Conservation (phyloP, 2,329 filamentous ascomycete genomes). For the Neurospora sp. region DNA sequence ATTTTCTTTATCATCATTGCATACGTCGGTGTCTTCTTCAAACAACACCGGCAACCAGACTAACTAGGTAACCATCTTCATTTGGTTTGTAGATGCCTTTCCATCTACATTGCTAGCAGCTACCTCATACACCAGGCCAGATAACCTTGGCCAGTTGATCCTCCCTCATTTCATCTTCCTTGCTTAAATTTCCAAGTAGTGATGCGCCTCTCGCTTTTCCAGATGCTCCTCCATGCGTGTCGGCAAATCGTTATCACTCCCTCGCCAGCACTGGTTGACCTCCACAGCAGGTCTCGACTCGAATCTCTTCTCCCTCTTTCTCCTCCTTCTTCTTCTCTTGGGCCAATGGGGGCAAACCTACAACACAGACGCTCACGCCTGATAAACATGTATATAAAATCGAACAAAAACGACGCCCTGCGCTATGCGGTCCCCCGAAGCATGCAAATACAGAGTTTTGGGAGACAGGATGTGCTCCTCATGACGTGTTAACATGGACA, state of each 20-base stretch:
- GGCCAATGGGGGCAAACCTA: background rate
- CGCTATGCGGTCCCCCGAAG: slow-evolving; percentile 16
- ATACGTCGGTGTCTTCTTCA: background rate
- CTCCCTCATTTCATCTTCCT: background rate
- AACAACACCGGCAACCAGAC: background rate
- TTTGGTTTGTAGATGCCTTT: background rate
- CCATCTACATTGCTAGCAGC: background rate
- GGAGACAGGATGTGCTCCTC: background rate
- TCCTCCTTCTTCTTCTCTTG: background rate
- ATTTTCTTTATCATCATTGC: background rate
- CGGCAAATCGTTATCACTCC: background rate
- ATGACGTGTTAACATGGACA: slow-evolving; percentile 7
- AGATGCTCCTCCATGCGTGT: background rate
- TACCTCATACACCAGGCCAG: background rate
- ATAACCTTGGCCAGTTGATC: background rate
- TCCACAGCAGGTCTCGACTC: background rate
- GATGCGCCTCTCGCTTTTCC: background rate
- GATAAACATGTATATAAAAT: slow-evolving; percentile 5
- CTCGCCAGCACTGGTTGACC: background rate
- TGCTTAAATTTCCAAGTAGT: background rate
- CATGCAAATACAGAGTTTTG: slow-evolving; percentile 10
- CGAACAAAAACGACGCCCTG: slow-evolving; percentile 14
- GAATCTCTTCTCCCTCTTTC: background rate
- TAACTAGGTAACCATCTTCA: background rate
- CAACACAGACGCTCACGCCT: background rate